Percentiles rank a stretch among this genome's conserved stretches.
These are phyloP conservation scores for Mycena alexandri DNA, from an alignment of 768 basidiomycete species.

Conservation along the genomic window DNA sequence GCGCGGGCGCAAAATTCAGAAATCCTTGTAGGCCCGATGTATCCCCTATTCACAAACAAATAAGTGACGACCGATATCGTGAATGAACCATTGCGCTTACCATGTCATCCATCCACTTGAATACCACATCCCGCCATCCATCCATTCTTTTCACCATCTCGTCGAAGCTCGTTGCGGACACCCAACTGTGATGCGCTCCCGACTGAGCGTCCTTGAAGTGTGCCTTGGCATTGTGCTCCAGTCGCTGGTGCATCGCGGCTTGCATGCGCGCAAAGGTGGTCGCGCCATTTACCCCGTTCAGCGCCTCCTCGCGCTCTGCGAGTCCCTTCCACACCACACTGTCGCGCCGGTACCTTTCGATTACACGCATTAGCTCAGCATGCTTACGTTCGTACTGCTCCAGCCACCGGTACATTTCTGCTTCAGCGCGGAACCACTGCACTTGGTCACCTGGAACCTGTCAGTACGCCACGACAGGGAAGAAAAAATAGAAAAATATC, in stretches of 20 bases:
- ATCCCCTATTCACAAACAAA: neutral
- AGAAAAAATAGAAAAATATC: neutral
- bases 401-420: no score
- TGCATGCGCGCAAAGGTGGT: constrained; percentile 12
- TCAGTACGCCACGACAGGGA: neutral
- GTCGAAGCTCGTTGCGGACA: constrained; percentile 3
- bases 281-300: constrained; percentile 8
- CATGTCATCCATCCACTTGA: no score
- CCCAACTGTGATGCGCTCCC: constrained; percentile 21
- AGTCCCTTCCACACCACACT: constrained; percentile 17
- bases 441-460: constrained; percentile 13
- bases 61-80: no score
- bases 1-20: no score
- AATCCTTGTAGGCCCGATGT: constrained; percentile 10
- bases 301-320: neutral
- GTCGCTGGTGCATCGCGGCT: no score
- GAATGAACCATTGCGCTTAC: no score
- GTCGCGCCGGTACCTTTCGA: constrained; percentile 13
- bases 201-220: constrained; percentile 6
- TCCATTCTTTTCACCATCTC: constrained; percentile 10
- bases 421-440: no score
- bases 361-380: no score
- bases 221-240: constrained; percentile 15
- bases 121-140: neutral
- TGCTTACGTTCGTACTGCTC: constrained; percentile 30